Percentiles rank a stretch among this genome's conserved stretches.
Conservation (phyloP, 192 early-diverging fungal genomes). For the Rhizophagus sp. region DNA sequence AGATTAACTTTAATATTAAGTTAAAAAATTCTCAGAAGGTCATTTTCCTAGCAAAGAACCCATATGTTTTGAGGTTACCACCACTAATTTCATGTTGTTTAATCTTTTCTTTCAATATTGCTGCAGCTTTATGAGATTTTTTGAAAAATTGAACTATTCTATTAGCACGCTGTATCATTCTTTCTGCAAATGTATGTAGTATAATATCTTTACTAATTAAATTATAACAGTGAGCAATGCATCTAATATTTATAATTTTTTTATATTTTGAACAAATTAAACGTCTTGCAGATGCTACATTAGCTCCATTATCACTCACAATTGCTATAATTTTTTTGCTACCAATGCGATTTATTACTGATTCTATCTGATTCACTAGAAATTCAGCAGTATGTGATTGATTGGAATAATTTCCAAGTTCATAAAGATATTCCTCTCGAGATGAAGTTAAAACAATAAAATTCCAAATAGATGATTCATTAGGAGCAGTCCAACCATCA, state of each 20-base stretch:
- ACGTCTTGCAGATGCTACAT: neutral
- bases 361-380: neutral
- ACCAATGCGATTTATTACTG: neutral
- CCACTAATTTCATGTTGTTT: neutral
- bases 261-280: constrained; percentile 9
- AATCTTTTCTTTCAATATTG: neutral
- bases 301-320: neutral
- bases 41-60: neutral
- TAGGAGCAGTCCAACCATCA: neutral
- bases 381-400: constrained; percentile 10
- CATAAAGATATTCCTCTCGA: neutral
- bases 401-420: neutral
- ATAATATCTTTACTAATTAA: constrained; percentile 16
- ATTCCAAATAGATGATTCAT: constrained; percentile 1
- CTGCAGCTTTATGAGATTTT: constrained; percentile 5
- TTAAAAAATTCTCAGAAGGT: too few relatives aligned
- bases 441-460: neutral
- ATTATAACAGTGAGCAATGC: neutral
- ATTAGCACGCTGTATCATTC: neutral
- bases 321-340: neutral
- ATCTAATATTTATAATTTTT: neutral
- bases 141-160: constrained; percentile 2
- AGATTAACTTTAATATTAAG: too few relatives aligned
- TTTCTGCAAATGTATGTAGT: neutral
- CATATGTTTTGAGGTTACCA: neutral